These are phyloP conservation scores for Sicyos baderoa DNA, from an alignment of 306 rosid species.

Conservation along the genomic window DNA sequence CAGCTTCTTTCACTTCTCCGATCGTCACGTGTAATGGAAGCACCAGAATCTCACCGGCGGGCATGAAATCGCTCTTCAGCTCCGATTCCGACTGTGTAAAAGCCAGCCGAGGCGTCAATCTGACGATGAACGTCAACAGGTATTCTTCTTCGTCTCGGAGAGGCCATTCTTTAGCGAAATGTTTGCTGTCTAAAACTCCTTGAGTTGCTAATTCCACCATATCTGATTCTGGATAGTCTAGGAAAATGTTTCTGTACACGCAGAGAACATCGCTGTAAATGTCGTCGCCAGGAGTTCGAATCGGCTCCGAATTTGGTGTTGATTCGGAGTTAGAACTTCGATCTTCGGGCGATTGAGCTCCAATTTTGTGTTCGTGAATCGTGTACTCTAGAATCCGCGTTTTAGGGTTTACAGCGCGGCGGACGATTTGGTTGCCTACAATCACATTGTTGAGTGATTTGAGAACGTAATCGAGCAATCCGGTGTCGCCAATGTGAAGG, in stretches of 20 bases:
- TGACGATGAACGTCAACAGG: constrained; percentile 48
- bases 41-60: constrained; percentile 54
- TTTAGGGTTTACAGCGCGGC: constrained; percentile 63
- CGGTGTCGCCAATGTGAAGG: constrained; percentile 83
- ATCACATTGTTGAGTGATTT: constrained; percentile 71
- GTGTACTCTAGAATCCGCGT: constrained; percentile 66
- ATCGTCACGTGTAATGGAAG: constrained; percentile 70
- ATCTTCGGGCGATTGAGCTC: constrained; percentile 29
- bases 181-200: constrained; percentile 57
- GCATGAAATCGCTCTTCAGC: constrained; percentile 26
- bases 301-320: constrained; percentile 24
- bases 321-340: constrained; percentile 12
- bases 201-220: constrained; percentile 49
- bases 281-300: constrained; percentile 44
- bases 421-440: constrained; percentile 57
- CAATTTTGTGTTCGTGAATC: constrained; percentile 46
- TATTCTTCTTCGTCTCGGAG: constrained; percentile 52
- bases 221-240: constrained; percentile 58
- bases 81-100: constrained; percentile 28
- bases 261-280: constrained; percentile 51
- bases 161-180: constrained; percentile 67
- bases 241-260: constrained; percentile 56
- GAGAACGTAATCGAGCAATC: constrained; percentile 74
- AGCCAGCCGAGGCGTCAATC: constrained; percentile 35
- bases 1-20: constrained; percentile 58